Evolutionary conservation across 73 alveolate genomes (phyloP).

Genomic region (Blepharisma japonicum): DNA sequence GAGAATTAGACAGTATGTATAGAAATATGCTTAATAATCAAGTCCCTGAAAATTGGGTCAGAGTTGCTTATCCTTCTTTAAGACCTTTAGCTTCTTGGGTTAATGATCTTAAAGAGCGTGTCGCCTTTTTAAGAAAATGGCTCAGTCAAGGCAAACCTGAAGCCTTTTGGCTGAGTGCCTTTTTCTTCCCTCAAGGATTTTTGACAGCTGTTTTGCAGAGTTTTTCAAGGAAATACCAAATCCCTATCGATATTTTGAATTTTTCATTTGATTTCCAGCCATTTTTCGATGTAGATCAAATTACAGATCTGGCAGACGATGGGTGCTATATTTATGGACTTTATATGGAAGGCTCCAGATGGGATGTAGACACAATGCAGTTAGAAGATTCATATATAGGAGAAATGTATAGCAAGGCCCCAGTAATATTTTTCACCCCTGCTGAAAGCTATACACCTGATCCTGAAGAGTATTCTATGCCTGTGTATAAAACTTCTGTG

Average conservation of each 20-base stretch:
- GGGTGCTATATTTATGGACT: constrained; percentile 94
- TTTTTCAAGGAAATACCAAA: constrained; percentile 88
- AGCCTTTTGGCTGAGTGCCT: constrained; percentile 97
- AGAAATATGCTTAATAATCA: constrained; percentile 85
- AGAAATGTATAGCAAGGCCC: constrained; percentile 68
- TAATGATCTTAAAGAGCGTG: constrained; percentile 92
- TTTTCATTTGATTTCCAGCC: constrained; percentile 80
- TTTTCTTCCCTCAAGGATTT: constrained; percentile 99
- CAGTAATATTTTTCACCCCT: constrained; percentile 83
- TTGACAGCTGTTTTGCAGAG: constrained; percentile 96
- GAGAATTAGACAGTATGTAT: constrained; percentile 97
- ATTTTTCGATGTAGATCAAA: constrained; percentile 64
- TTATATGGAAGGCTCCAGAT: constrained; percentile 88
- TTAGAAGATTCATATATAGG: constrained; percentile 82
- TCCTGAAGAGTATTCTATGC: constrained; percentile 82
- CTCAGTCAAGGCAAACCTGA: constrained; percentile 92
- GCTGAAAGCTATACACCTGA: constrained; percentile 58
- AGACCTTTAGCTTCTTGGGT: constrained; percentile 98
- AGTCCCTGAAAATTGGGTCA: constrained; percentile 97
- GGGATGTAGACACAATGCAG: constrained; percentile 69
- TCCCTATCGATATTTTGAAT: constrained; percentile 95
- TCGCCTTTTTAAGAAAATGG: constrained; percentile 97
- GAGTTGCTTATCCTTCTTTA: constrained; percentile 92
- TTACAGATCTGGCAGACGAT: constrained; percentile 77
- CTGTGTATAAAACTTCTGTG: constrained; percentile 97